Percentiles rank a stretch among this genome's conserved stretches.
Conservation (phyloP, 2,329 filamentous ascomycete genomes). For the Chaetothyriales sp. region DNA sequence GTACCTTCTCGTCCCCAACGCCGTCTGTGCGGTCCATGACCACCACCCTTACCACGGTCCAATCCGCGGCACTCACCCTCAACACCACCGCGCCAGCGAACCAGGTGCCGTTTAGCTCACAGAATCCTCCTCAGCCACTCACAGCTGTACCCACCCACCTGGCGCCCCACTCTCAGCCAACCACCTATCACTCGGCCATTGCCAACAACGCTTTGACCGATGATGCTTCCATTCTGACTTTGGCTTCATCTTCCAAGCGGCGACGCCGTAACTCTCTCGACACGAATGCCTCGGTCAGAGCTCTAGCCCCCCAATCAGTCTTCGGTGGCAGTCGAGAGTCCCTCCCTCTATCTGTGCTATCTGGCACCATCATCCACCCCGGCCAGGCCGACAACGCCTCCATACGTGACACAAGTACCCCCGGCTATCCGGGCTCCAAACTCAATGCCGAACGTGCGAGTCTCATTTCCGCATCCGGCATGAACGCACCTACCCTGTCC, state of each 20-base stretch:
- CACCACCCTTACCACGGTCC: slow-evolving; percentile 53
- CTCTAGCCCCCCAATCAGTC: slow-evolving; percentile 48
- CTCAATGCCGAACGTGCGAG: slow-evolving; percentile 47
- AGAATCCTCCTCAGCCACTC: slow-evolving; percentile 47
- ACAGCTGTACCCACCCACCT: slow-evolving; percentile 50
- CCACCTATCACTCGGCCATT: slow-evolving; percentile 47
- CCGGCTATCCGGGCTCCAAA: slow-evolving; percentile 37
- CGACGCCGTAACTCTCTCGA: slow-evolving; percentile 50
- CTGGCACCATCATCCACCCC: slow-evolving; percentile 37
- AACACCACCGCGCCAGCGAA: slow-evolving; percentile 21
- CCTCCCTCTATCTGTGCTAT: slow-evolving; percentile 48
- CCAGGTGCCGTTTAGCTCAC: slow-evolving; percentile 25
- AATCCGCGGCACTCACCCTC: slow-evolving; percentile 34
- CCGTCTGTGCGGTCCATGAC: slow-evolving; percentile 52
- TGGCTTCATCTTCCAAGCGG: slow-evolving; percentile 52
- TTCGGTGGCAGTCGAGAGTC: slow-evolving; percentile 53
- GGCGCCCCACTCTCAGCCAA: slow-evolving; percentile 36
- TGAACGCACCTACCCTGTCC: slow-evolving; percentile 45
- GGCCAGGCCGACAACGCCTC: slow-evolving; percentile 30
- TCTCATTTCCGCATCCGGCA: slow-evolving; percentile 63
- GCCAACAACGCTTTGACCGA: slow-evolving; percentile 52
- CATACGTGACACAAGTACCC: slow-evolving; percentile 20
- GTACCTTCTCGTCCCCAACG: slow-evolving; percentile 52
- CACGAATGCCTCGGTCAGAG: slow-evolving; percentile 52
- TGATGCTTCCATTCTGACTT: slow-evolving; percentile 51